Conservation (phyloP, 2,329 filamentous ascomycete genomes). For the Ceratocystis papillata region DNA sequence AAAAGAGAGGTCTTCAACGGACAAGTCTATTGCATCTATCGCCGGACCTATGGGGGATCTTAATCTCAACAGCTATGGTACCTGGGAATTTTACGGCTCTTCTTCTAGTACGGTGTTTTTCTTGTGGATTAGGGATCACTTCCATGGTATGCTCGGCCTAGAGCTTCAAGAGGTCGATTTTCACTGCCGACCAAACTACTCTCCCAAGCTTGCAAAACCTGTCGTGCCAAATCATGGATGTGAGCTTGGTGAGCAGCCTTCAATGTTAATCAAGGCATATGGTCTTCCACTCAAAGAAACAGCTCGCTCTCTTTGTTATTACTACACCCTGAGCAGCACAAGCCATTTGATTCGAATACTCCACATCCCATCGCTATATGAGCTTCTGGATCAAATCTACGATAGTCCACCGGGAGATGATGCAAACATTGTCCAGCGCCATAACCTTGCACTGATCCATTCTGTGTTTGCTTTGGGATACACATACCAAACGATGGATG, state of each 20-base stretch:
- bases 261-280: constrained; percentile 37
- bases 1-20: constrained; percentile 38
- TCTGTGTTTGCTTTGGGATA: constrained; percentile 61
- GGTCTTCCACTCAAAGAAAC: constrained; percentile 59
- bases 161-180: neutral
- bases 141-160: constrained; percentile 61
- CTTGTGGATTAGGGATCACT: constrained; percentile 74
- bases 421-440: constrained; percentile 25
- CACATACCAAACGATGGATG: constrained; percentile 54
- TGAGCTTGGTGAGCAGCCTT: constrained; percentile 46
- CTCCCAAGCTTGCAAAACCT: constrained; percentile 42
- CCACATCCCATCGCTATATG: constrained; percentile 71
- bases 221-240: constrained; percentile 38
- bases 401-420: constrained; percentile 56
- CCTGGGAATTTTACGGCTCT: constrained; percentile 91
- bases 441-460: constrained; percentile 61
- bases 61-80: constrained; percentile 79
- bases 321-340: constrained; percentile 46
- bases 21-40: constrained; percentile 75
- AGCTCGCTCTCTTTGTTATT: constrained; percentile 44
- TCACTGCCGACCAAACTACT: neutral
- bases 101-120: constrained; percentile 88
- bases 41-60: constrained; percentile 84
- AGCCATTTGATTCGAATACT: constrained; percentile 57
- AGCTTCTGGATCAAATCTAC: constrained; percentile 67